These are phyloP conservation scores for Mortierella polycephala DNA, from an alignment of 371 early-diverging fungal genomes.

Conservation along the genomic window DNA sequence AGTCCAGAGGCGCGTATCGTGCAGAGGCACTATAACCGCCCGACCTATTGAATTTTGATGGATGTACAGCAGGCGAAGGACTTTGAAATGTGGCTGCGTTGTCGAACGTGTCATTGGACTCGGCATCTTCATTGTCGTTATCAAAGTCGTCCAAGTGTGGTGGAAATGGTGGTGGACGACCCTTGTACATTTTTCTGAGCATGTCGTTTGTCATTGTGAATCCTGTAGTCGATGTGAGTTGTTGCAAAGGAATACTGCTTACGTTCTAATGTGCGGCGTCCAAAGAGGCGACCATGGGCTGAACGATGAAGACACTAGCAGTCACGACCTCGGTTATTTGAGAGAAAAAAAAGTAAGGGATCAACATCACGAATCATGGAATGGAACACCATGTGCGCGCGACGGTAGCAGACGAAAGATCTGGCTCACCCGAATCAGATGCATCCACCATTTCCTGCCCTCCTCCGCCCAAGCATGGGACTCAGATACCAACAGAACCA, in stretches of 20 bases:
- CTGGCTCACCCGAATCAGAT: conserved; percentile 20
- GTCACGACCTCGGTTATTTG: background rate
- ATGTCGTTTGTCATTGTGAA: conserved; percentile 30
- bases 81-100: conserved; percentile 8
- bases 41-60: conserved; percentile 21
- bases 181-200: conserved; percentile 44
- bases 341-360: background rate
- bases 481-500: background rate
- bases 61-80: conserved; percentile 36
- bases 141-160: conserved; percentile 27
- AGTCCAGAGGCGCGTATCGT: conserved; percentile 53
- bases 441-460: conserved; percentile 34
- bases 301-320: background rate
- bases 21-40: conserved; percentile 3
- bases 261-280: background rate
- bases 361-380: conserved; percentile 3
- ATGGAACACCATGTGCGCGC: conserved; percentile 17
- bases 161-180: conserved; percentile 42
- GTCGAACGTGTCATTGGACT: conserved; percentile 12
- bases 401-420: background rate
- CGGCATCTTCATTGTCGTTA: conserved; percentile 6
- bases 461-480: conserved; percentile 1
- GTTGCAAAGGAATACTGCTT: background rate
- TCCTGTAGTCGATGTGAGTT: background rate
- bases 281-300: background rate